Base-by-base conservation (phyloP, 805 yeast species). In the Candida manassasensis region DNA sequence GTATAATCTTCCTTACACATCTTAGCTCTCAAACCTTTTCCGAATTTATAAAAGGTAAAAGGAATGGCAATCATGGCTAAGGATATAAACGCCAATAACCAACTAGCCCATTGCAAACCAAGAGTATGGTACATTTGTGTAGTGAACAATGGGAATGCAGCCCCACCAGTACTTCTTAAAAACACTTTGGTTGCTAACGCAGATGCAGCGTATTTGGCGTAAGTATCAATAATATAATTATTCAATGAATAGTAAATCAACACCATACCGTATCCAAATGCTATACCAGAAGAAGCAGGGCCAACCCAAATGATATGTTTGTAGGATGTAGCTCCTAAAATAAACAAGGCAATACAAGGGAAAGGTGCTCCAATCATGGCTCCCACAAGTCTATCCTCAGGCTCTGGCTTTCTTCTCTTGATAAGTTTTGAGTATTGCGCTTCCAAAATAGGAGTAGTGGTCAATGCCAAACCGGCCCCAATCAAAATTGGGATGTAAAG, bases 401-500 rank as follows among this genome's bases (percentile, higher is more conserved):
- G 94, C 5, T 77, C 73, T 30, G 89, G 82, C 17, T 56, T 65
- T 59, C 89, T 71, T 40, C 56, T 61, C 41, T 71, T 63, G 34
- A 75, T 59, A 54, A 80, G 48, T 24, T 60, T 58, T 35, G 69
- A 57, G 55, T 87, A 88, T 40, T 60, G 52, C 43, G 62, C 71
- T 57, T 88, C 97, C 43, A 87, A 58, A 25, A 75, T 48, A 16
- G 89, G 87, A 3, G 96, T 87, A n/a, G 85, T 77, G 6, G 64
- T 47, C 22, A 88, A 65, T 0, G 95, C 95, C 27, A 79, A 58
- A 11, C 66, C 58, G 1, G 96, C 96, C 44, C 97, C 97, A 40
- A 88, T 85, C 44, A 88, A 63, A 50, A 88, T 88, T 16, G 96
- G 96, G 50, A 88, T 82, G 48, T 84, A 73, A 95, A 89, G 85